phyloP scores from a whole-genome alignment of 2,329 filamentous ascomycete species.

The Pseudocercospora ulei region DNA sequence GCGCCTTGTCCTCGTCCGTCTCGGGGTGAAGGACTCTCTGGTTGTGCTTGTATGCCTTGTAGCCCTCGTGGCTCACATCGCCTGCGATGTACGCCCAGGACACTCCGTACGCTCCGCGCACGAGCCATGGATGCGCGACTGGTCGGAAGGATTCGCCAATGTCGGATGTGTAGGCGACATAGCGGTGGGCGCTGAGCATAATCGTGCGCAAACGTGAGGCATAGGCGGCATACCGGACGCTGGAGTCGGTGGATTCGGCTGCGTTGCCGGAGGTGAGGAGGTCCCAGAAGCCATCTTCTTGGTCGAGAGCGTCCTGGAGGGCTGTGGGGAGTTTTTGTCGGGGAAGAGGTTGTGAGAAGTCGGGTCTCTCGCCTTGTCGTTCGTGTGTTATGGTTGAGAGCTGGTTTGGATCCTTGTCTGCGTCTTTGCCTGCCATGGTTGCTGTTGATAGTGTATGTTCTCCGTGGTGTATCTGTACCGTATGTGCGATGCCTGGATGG shows the following conservation, averaged over 20 bases:
- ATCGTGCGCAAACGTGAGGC: constrained; percentile 58
- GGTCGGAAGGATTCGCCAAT: constrained; percentile 95
- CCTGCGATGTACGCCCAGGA: constrained; percentile 89
- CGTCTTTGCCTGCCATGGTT: constrained; percentile 35
- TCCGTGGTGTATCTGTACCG: background rate
- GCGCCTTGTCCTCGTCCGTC: constrained; percentile 37
- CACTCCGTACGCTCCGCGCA: constrained; percentile 75
- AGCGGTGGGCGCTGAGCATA: constrained; percentile 80
- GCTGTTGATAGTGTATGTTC: background rate
- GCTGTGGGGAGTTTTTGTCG: constrained; percentile 46
- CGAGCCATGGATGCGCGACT: constrained; percentile 72
- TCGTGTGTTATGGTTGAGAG: constrained; percentile 37
- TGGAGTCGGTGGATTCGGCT: constrained; percentile 71
- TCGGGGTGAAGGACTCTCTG: constrained; percentile 63
- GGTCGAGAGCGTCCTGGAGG: constrained; percentile 49
- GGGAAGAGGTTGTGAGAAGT: constrained; percentile 43
- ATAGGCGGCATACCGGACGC: constrained; percentile 86
- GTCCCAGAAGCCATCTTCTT: constrained; percentile 62
- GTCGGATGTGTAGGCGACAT: constrained; percentile 90
- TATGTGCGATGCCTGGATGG: background rate
- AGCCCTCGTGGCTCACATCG: constrained; percentile 86
- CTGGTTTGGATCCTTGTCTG: constrained; percentile 23
- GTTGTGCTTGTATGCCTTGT: constrained; percentile 86
- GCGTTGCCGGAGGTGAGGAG: constrained; percentile 52
- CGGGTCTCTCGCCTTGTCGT: constrained; percentile 39